These are phyloP conservation scores for Fusarium stilboides DNA, from an alignment of 2,329 filamentous ascomycete genomes.

Conservation along the genomic window DNA sequence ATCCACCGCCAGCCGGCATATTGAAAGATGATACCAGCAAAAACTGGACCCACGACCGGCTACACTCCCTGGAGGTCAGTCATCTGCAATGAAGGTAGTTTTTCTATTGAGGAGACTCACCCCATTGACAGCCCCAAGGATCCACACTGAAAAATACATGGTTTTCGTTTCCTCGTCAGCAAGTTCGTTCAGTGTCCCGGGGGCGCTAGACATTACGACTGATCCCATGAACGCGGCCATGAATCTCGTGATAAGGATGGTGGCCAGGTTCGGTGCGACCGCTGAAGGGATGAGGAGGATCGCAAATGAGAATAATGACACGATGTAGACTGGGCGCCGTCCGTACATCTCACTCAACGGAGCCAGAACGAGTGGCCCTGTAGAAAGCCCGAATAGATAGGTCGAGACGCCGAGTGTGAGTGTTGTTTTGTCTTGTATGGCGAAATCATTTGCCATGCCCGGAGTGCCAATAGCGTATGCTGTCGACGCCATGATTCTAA, in stretches of 20 bases:
- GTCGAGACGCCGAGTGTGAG: conserved; percentile 1
- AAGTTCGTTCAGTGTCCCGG: conserved; percentile 2
- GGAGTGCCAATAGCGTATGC: conserved; percentile 1
- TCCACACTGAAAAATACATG: conserved; percentile 6
- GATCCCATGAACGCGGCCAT: conserved; percentile 4
- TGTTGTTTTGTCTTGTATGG: not conserved
- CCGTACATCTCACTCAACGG: conserved; percentile 4
- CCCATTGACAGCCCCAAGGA: conserved; percentile 5
- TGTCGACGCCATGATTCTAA: conserved; percentile 4
- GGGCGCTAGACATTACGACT: conserved; percentile 1
- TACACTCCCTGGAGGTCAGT: conserved; percentile 2
- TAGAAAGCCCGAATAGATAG: conserved; percentile 2
- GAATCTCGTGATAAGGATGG: conserved; percentile 1
- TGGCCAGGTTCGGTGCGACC: conserved; percentile 1
- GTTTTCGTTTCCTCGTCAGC: conserved; percentile 5
- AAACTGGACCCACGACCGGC: conserved; percentile 1
- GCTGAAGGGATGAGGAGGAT: conserved; percentile 5
- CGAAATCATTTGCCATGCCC: conserved; percentile 2
- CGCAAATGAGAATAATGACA: conserved; percentile 6
- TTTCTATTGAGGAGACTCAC: conserved; percentile 3
- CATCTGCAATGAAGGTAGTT: conserved; percentile 1
- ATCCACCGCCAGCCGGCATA: conserved; percentile 5
- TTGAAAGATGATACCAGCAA: conserved; percentile 4
- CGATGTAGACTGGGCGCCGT: conserved; percentile 2
- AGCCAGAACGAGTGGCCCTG: conserved; percentile 3